phyloP scores from a whole-genome alignment of 1,284 basidiomycete genomes.

The Lentinula novae-zelandiae region DNA sequence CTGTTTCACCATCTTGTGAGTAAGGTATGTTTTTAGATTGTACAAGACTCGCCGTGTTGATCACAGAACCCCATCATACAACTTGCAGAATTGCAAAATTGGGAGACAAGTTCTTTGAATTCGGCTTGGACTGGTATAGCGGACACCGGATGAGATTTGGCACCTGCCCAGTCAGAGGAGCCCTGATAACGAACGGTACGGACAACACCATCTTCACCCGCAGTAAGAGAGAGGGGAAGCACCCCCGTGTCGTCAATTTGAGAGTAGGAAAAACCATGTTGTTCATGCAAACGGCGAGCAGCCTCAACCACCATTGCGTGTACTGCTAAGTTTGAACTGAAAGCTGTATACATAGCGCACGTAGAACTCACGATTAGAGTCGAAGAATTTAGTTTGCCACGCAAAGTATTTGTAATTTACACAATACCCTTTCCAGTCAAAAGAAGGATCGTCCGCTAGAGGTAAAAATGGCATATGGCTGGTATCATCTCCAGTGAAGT shows the following conservation, averaged over 20 bases:
- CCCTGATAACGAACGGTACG: constrained; percentile 25
- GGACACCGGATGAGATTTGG: constrained; percentile 6
- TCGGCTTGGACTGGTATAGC: background rate
- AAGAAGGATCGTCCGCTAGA: constrained; percentile 49
- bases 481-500: constrained; percentile 54
- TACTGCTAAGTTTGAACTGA: constrained; percentile 27
- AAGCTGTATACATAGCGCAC: constrained; percentile 11
- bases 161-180: constrained; percentile 1
- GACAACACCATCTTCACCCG: constrained; percentile 26
- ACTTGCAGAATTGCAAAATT: constrained; percentile 51
- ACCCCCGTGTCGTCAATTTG: constrained; percentile 40
- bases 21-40: background rate
- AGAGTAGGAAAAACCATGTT: constrained; percentile 30
- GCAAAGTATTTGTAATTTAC: constrained; percentile 40
- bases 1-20: constrained; percentile 19
- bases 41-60: constrained; percentile 38
- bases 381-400: constrained; percentile 39
- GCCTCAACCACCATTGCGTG: constrained; percentile 45
- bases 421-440: constrained; percentile 36
- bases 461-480: constrained; percentile 55
- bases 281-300: constrained; percentile 32
- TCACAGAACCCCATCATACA: constrained; percentile 50
- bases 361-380: constrained; percentile 47
- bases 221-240: constrained; percentile 33
- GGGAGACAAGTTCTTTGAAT: background rate